Evolutionary conservation across 805 yeast genomes (phyloP), one percentile per base, ranked within the genome.

Genomic region (Kodamaea neixiangensis): DNA sequence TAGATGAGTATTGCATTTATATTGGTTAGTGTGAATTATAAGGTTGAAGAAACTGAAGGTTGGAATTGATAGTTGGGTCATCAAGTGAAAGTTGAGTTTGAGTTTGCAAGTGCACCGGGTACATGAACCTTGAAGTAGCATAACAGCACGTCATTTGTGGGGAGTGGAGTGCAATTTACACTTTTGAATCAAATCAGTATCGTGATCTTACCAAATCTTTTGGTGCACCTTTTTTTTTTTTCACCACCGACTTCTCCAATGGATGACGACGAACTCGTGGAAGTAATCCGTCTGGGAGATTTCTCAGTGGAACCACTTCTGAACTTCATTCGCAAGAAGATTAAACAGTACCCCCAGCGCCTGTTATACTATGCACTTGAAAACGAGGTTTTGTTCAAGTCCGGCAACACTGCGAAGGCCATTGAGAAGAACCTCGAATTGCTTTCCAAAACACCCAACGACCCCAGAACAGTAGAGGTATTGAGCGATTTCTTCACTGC

Each of bases 271-370:
- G 68, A 67, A 25, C 64, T 73, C 45, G 50, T 71, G 41, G 63
- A 67, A 11, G 80, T 83, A 35, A 75, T 85, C 33, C 77, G 78
- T 20, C 72, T 71, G 18, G 85, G 86, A 1, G 84, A 68, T 62
- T 72, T 69, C 47, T 93, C 93, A 2, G 69, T 74, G 56, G 69
- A 72, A 15, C 70, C 79, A 43, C 64, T 84, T 11, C 66, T 73
- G 46, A 42, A 25, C 11, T 25, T 25, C 31, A 42, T 44, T 6
- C 69, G 76, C 48, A 79, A 82, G 58, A 65, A 47, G 41, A 47
- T 81, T 49, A 71, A 73, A 43, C 79, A 80, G 60, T 71, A 71
- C 46, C 94, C 96, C 2, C 75, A 79, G 22, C 73, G 80, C 25
- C 73, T 34, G 7, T 82, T 79, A 55, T 81, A 79, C 68, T 65